Conservation (phyloP, 1,139 yeast species). For the Magnusiomyces ingens region DNA sequence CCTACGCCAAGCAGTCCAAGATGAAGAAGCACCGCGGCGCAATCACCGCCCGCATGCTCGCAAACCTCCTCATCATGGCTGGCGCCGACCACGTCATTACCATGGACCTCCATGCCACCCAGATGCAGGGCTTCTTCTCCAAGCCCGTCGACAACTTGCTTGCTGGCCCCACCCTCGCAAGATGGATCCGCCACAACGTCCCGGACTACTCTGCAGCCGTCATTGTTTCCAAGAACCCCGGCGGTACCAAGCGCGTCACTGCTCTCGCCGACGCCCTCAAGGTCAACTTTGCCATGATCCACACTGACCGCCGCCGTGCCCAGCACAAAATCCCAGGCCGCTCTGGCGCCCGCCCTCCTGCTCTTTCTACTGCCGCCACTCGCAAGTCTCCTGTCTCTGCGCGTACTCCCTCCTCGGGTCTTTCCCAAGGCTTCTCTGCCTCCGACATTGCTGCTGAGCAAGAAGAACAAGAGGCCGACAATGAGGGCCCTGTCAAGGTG, state of each 20-base stretch:
- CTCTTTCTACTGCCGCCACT: background rate
- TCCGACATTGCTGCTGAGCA: conserved; percentile 37
- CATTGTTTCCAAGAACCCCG: conserved; percentile 92
- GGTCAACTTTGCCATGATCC: conserved; percentile 97
- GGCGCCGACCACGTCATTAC: conserved; percentile 99
- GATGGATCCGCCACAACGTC: conserved; percentile 91
- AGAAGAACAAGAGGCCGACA: conserved; percentile 56
- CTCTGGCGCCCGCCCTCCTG: background rate
- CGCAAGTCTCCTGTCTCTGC: background rate
- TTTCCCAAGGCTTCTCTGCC: conserved; percentile 13
- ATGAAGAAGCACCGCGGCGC: conserved; percentile 99
- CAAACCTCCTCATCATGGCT: conserved; percentile 91
- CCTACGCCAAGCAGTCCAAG: conserved; percentile 93
- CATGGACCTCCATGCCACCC: conserved; percentile 97
- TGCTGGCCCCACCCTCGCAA: conserved; percentile 94
- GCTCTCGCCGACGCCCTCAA: conserved; percentile 93
- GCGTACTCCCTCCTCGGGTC: conserved; percentile 8
- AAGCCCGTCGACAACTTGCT: conserved; percentile 94
- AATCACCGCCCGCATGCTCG: conserved; percentile 98
- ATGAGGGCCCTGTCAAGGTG: conserved; percentile 48
- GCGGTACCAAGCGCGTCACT: conserved; percentile 97
- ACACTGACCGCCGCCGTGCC: conserved; percentile 91
- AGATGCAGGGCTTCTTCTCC: conserved; percentile 98
- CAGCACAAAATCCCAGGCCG: conserved; percentile 42
- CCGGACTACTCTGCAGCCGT: conserved; percentile 83